A percentile compares a stretch with the other conserved stretches of the same genome.
These are phyloP conservation scores for Cornus suecica DNA, from an alignment of 148 eudicot genomes.

Conservation along the genomic window DNA sequence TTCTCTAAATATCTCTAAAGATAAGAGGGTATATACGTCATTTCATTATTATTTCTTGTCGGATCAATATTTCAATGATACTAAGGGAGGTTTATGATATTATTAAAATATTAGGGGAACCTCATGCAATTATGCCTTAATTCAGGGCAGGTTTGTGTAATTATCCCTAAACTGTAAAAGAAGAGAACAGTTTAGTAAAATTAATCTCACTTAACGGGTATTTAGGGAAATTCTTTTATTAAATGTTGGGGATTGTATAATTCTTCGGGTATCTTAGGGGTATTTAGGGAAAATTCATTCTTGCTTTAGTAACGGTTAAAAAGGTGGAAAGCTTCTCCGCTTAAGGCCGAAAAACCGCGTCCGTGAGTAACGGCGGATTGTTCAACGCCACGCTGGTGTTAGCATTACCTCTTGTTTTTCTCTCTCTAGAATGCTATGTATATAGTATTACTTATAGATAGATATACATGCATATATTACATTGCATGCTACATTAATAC, in stretches of 20 bases:
- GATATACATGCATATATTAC: background rate
- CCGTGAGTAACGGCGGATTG: background rate
- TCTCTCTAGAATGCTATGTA: too few species aligned
- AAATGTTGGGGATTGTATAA: background rate
- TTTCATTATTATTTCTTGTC: too few species aligned
- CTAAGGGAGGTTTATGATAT: too few species aligned
- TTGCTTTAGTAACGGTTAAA: background rate
- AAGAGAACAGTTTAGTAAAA: background rate
- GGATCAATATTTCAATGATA: too few species aligned
- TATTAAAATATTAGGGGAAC: too few species aligned
- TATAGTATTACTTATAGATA: too few species aligned
- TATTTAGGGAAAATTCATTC: background rate
- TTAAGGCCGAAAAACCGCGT: background rate
- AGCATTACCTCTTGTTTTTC: background rate
- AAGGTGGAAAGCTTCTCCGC: background rate
- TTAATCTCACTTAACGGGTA: background rate
- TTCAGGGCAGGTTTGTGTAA: too few species aligned
- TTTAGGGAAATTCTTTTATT: too few species aligned
- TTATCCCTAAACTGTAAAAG: too few species aligned
- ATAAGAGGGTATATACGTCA: too few species aligned
- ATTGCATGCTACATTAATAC: background rate
- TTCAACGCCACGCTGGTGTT: background rate
- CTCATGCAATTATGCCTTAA: too few species aligned
- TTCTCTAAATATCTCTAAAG: too few species aligned
- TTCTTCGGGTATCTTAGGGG: background rate